Base-by-base conservation (phyloP, 768 basidiomycete genomes). In the Leccinum barrowsii region DNA sequence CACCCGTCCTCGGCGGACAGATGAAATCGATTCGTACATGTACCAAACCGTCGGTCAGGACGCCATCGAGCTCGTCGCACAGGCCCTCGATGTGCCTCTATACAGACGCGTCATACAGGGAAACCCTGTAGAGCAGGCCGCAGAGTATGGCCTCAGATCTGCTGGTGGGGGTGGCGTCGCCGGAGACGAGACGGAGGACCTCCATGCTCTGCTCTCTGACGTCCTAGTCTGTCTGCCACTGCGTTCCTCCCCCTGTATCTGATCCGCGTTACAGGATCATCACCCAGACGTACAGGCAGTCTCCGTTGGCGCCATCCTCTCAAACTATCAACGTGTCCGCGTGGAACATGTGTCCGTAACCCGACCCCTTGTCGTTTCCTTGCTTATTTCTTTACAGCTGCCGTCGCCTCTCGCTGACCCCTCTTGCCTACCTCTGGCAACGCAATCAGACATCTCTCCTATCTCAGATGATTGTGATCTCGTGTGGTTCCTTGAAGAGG, bases 31-130 rank as follows among this genome's bases (percentile, higher is more conserved):
- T 74, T 98, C 95, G 22, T 98, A 94, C 76, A 80, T 99, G 72
- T 99, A 98, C 73, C 97, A 99, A 73, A 98, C 96, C n/a, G 95
- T 99, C 26, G 97, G 95, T 1, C 95, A 98, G 69, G 92, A 94
- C 57, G 92, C 93, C 17, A 87, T 98, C 58, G 85, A 91, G 51
- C 79, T 89, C 52, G 87, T 98, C 56, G 94, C 94, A 21, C 78
- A 79, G 52, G 92, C 96, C 2, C 78, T 98, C 56, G 88, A 85
- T 15, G 84, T 96, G 2, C 97, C 97, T 8, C 80, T 98, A 10
- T 92, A 89, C 76, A 82, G 91, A 28, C 80, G 82, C 57, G 78
- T 91, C 30, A 98, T 99, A 60, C 78, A 77, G 8, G 97, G 97
- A 1, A 78, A 79, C 28, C 89, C 97, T 2, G 73, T 98, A 10